Percentiles rank a stretch among this genome's conserved stretches.
These are phyloP conservation scores for Lentinula guzmanii DNA, from an alignment of 768 basidiomycete genomes.

Conservation along the genomic window DNA sequence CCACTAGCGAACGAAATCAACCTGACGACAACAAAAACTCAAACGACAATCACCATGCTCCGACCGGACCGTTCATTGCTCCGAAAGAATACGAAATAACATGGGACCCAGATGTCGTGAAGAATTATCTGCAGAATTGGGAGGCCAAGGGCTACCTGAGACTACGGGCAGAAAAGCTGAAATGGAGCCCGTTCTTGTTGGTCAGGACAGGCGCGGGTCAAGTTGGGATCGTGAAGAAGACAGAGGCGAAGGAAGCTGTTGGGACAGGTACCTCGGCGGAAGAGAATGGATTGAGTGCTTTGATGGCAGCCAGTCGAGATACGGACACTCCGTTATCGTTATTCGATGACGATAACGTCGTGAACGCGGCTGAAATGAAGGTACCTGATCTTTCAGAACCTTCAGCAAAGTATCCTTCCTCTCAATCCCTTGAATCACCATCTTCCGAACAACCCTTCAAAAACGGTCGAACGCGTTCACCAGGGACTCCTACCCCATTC, in stretches of 20 bases:
- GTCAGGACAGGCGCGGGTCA: constrained; percentile 28
- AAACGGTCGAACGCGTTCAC: background rate
- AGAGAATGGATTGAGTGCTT: constrained; percentile 4
- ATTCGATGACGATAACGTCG: constrained; percentile 22
- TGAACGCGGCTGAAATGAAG: constrained; percentile 13
- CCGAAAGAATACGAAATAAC: constrained; percentile 68
- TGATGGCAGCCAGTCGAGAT: constrained; percentile 2
- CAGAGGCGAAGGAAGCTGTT: constrained; percentile 11
- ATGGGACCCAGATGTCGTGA: constrained; percentile 67
- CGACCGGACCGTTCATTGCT: constrained; percentile 51
- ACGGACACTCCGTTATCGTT: constrained; percentile 13
- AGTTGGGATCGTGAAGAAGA: constrained; percentile 19
- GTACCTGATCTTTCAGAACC: constrained; percentile 2
- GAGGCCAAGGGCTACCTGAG: constrained; percentile 73
- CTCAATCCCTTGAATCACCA: background rate
- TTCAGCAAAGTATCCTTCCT: background rate
- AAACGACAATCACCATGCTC: constrained; percentile 20
- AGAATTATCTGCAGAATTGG: constrained; percentile 61
- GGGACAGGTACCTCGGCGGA: constrained; percentile 11
- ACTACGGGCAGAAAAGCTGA: constrained; percentile 77
- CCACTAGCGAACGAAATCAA: constrained; percentile 27
- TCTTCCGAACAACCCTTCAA: background rate
- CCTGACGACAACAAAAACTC: constrained; percentile 36
- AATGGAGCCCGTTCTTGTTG: constrained; percentile 91
- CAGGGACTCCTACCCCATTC: background rate